A percentile compares a stretch with the other conserved stretches of the same genome.
phyloP scores from a whole-genome alignment of 805 yeast species.

The Yarrowia sp. region DNA sequence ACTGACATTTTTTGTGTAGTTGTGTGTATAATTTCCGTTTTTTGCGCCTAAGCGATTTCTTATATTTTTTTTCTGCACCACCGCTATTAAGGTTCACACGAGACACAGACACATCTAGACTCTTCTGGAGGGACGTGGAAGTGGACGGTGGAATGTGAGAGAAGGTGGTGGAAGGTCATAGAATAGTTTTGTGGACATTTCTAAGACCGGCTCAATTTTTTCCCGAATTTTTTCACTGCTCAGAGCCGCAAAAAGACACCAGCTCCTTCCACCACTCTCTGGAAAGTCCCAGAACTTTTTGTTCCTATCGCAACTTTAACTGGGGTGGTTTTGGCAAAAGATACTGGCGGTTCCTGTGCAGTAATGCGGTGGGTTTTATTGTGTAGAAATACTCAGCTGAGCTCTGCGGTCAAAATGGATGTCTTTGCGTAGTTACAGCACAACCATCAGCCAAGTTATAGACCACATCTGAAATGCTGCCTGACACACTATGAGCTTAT shows the following conservation, averaged over 20 bases:
- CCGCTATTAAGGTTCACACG: background rate
- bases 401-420: no score
- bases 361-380: background rate
- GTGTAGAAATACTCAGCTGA: no score
- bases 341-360: no score
- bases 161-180: no score
- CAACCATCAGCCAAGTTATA: no score
- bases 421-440: no score
- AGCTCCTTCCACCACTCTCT: background rate
- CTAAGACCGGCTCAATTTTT: no score
- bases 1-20: background rate
- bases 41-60: background rate
- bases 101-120: background rate
- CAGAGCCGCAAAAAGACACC: background rate
- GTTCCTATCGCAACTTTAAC: background rate
- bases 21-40: background rate
- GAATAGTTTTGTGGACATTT: no score
- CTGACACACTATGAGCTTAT: no score
- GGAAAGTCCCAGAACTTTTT: constrained; percentile 14
- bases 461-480: no score
- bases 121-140: no score
- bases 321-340: background rate
- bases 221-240: background rate
- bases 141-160: no score
- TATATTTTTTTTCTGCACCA: background rate